Base-by-base conservation (phyloP, 2,329 filamentous ascomycete genomes). In the Arthrobotrys sinensis region DNA sequence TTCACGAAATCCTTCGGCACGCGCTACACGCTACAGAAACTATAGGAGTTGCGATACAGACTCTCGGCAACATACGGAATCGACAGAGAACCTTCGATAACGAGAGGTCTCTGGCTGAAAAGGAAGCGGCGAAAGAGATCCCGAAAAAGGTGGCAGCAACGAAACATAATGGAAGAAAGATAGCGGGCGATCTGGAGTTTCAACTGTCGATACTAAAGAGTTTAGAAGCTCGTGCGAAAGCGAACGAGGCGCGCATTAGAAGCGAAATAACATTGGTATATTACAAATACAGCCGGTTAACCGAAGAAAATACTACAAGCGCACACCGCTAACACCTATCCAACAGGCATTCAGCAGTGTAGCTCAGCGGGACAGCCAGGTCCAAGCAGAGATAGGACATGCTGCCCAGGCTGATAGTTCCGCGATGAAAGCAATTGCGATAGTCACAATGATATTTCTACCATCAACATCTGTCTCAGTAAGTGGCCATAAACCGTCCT, bases 1-100 rank as follows among this genome's bases (percentile, higher is more conserved):
- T 60, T 8, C 55, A 60, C 19, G 55, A 60, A 36, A 60, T 60
- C 12, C 55, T 60, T n/a, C 55, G 55, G 11, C 55, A 60, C 5
- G 34, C 55, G 2, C 36, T 60, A 0, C 55, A 60, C 4, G n/a
- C 34, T 2, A 43, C 55, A 5, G 55, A 60, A 24, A 60, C n/a
- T 10, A 1, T 60, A 43, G 55, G 55, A 7, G 55, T 60, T 3
- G 55, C 55, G 1, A 40, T 24, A 10, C 36, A 60, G 8, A 60
- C 55, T 2, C 34, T 60, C 11, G n/a, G 11, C 7, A 60, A 36
- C 19, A 60, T 60, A 21, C 43, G 55, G 11, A 2, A 11, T 4
- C 55, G 55, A 1, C 36, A 43, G 3, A 40, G 10, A 16, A n/a
- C 10, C 11, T 60, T 60, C 8, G 55, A 60, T 7, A 19, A 43